phyloP scores from a whole-genome alignment of 176 grass and related monocot species.

The Typha latifolia region DNA sequence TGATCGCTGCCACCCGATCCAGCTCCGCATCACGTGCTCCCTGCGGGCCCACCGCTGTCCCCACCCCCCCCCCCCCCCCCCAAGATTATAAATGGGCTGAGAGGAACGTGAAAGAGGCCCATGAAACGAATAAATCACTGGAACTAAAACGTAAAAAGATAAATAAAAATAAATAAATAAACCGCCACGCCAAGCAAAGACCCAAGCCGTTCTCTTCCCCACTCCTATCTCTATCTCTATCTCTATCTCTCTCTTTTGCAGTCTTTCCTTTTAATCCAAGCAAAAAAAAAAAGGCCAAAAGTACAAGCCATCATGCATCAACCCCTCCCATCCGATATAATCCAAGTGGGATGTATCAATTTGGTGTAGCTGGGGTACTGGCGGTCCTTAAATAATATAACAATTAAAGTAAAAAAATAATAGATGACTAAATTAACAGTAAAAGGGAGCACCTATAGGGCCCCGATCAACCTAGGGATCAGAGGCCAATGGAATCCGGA shows the following conservation, averaged over 20 bases:
- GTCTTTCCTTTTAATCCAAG: slow-evolving; percentile 54
- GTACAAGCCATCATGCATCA: neutral
- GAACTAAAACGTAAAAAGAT: neutral
- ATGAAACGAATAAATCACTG: neutral
- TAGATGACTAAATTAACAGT: neutral
- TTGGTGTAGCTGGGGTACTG: neutral
- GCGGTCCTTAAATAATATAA: too few species aligned
- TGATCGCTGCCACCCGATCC: neutral
- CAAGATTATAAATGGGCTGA: neutral
- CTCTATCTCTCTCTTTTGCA: slow-evolving; percentile 10
- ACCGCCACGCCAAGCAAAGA: slow-evolving; percentile 26
- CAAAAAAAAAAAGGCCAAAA: slow-evolving; percentile 26
- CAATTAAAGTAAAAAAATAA: neutral
- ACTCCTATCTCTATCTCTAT: neutral
- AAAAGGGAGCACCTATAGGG: too few species aligned
- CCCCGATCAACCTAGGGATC: slow-evolving; percentile 59
- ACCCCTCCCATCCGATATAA: neutral
- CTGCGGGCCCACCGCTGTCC: neutral
- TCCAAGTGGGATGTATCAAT: slow-evolving; percentile 10
- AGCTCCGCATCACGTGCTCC: slow-evolving; percentile 17
- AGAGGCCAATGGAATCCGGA: slow-evolving; percentile 15
- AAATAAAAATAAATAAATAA: neutral
- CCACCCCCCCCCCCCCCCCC: neutral
- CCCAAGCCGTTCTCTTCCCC: slow-evolving; percentile 8
- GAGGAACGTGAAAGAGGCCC: neutral